Evolutionary conservation across 768 basidiomycete species (phyloP).

Genomic region (Boletellus emodensis): DNA sequence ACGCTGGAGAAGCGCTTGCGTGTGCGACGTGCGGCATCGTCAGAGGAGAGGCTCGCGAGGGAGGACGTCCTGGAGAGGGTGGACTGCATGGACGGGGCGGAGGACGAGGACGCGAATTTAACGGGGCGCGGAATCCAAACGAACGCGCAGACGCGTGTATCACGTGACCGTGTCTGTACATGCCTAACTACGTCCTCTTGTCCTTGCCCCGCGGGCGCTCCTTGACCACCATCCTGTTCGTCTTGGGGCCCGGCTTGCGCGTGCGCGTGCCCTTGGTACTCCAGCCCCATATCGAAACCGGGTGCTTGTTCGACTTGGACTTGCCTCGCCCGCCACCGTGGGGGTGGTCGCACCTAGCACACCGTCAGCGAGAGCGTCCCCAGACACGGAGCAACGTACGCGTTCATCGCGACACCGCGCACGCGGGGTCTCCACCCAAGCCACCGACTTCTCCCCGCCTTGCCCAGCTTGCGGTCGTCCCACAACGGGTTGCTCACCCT

Average conservation of each 20-base stretch:
- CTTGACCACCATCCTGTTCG: conserved; percentile 85
- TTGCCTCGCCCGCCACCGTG: conserved; percentile 98
- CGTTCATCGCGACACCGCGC: conserved; percentile 96
- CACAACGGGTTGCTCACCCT: conserved; percentile 88
- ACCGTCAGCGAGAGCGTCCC: not conserved
- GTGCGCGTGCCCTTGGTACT: conserved; percentile 90
- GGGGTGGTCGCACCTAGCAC: conserved; percentile 75
- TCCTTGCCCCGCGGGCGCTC: conserved; percentile 77
- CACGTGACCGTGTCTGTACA: conserved; percentile 25
- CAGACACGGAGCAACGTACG: conserved; percentile 44
- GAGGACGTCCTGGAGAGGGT: conserved; percentile 54
- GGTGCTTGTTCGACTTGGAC: conserved; percentile 93
- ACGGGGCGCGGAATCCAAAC: not conserved
- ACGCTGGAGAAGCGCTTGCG: conserved; percentile 65
- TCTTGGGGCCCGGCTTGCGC: conserved; percentile 87
- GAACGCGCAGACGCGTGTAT: conserved; percentile 17
- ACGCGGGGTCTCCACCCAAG: conserved; percentile 80
- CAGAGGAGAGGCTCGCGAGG: conserved; percentile 52
- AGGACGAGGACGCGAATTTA: not conserved
- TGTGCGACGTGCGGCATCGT: conserved; percentile 52
- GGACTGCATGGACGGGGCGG: conserved; percentile 14
- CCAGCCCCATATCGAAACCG: conserved; percentile 91
- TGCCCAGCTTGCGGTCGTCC: conserved; percentile 81
- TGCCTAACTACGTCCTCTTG: conserved; percentile 24
- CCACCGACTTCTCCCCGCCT: conserved; percentile 89